Evolutionary conservation across 805 yeast species (phyloP), one percentile per base, ranked within the genome.

Genomic region (Peterozyma toletana): DNA sequence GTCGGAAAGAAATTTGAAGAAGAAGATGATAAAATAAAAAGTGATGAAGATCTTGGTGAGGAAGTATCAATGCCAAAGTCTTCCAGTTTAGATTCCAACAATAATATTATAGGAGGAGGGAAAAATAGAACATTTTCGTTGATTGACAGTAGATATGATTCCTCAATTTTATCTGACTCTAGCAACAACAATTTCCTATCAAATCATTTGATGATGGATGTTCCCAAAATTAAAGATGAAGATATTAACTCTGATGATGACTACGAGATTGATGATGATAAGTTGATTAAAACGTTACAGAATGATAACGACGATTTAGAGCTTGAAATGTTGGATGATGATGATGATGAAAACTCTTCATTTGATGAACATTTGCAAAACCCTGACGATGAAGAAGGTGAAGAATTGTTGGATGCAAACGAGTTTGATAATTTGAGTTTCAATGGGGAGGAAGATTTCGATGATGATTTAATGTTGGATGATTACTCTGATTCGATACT

Each of bases 21-120:
- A 34, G 36, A 15, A 9, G 4, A 13, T 17, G 15, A 9, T 15
- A 52, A 52, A n/a, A 47, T 43, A 38, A 51, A 62, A 9, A 67
- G 69, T 38, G 77, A 77, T 38, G 86, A 78, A 55, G 85, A 78
- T 58, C 67, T 78, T 21, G 86, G 86, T 16, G 86, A 79, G 56
- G 84, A 75, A 37, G 60, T 73, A 7, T 52, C 53, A 9, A 49
- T 51, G 17, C 48, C 40, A 31, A 35, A 45, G 9, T 5, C 35
- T 30, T n/a, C 41, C 45, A 11, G 38, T 42, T 9, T 14, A 30
- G 21, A 33, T 17, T 16, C 35, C 9, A 14, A 30, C 40, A 33
- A 38, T 14, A 15, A 36, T 18, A 16, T 67, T 3, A 27, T 58
- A n/a, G 64, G 60, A 36, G 65, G 57, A 30, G 68, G 61, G 16